phyloP scores from a whole-genome alignment of 2,329 filamentous ascomycete genomes.

The Fusarium anguioides region DNA sequence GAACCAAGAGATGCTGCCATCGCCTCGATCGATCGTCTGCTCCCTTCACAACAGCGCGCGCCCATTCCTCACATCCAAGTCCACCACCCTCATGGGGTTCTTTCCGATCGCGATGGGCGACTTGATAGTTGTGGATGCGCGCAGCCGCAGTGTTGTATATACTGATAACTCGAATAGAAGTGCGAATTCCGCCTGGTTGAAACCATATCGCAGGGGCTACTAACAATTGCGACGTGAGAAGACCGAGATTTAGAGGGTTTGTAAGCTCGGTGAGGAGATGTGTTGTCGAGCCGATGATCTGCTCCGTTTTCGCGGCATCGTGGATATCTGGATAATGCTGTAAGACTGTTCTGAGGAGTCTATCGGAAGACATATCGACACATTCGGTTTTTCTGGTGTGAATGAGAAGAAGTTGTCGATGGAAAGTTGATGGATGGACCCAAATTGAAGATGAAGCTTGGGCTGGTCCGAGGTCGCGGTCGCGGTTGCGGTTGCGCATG shows the following conservation, averaged over 20 bases:
- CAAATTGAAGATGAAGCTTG: background rate
- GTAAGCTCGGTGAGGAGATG: constrained; percentile 75
- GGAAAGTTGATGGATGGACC: constrained; percentile 12
- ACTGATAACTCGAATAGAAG: constrained; percentile 73
- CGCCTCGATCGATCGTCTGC: constrained; percentile 69
- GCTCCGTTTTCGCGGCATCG: constrained; percentile 62
- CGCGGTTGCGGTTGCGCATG: constrained; percentile 25
- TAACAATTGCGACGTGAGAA: constrained; percentile 78
- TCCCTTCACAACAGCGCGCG: constrained; percentile 66
- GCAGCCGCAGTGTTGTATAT: constrained; percentile 76
- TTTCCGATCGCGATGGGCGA: constrained; percentile 51
- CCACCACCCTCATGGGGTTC: constrained; percentile 55
- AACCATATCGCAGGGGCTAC: constrained; percentile 78
- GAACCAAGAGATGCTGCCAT: constrained; percentile 86
- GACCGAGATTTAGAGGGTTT: constrained; percentile 79
- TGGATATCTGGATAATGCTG: constrained; percentile 67
- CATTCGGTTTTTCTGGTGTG: constrained; percentile 11
- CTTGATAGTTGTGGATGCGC: constrained; percentile 62
- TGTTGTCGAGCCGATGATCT: constrained; percentile 73
- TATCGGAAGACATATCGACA: constrained; percentile 71
- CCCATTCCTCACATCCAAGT: constrained; percentile 64
- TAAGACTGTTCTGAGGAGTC: constrained; percentile 73
- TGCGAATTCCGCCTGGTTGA: constrained; percentile 67
- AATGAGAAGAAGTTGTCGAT: constrained; percentile 1
- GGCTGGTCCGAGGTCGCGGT: constrained; percentile 30